These are phyloP conservation scores for Ustilago tritici DNA, from an alignment of 1,284 basidiomycete species.

Conservation along the genomic window DNA sequence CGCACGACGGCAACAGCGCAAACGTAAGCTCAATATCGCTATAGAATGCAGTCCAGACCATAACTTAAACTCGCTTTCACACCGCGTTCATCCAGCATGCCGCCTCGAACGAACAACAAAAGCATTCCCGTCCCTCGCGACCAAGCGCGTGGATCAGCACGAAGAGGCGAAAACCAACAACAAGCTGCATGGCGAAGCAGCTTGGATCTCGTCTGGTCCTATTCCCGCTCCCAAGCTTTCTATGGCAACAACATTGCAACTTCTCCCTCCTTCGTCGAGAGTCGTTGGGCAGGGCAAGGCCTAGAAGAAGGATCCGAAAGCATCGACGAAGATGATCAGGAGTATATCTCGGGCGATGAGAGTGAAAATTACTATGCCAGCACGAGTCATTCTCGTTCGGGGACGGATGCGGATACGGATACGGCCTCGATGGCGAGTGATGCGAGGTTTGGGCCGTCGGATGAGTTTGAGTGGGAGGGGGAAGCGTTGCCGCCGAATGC, in stretches of 20 bases:
- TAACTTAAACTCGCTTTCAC: not conserved
- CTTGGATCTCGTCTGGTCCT: conserved; percentile 68
- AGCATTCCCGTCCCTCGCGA: conserved; percentile 42
- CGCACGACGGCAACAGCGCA: not conserved
- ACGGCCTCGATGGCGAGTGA: conserved; percentile 38
- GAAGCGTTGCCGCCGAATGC: conserved; percentile 57
- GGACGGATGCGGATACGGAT: conserved; percentile 43
- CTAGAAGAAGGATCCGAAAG: conserved; percentile 56
- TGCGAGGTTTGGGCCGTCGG: conserved; percentile 28
- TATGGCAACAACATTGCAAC: conserved; percentile 69
- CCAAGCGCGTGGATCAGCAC: conserved; percentile 19
- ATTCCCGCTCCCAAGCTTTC: conserved; percentile 68
- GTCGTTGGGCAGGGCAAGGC: conserved; percentile 64
- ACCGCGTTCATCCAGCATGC: conserved; percentile 12
- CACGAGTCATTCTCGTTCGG: conserved; percentile 25
- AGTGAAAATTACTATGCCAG: conserved; percentile 24
- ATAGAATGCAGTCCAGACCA: conserved; percentile 21
- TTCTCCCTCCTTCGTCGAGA: conserved; percentile 65
- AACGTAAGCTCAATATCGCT: not conserved
- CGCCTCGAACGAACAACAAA: conserved; percentile 30
- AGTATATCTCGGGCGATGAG: conserved; percentile 36
- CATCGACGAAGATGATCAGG: conserved; percentile 53
- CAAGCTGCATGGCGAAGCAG: conserved; percentile 60
- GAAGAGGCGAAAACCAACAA: conserved; percentile 28
- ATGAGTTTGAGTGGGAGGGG: conserved; percentile 50